A percentile compares a stretch with the other conserved stretches of the same genome.
Evolutionary conservation across 495 filamentous ascomycete genomes (phyloP).

Genomic region (Tuber magnatum): DNA sequence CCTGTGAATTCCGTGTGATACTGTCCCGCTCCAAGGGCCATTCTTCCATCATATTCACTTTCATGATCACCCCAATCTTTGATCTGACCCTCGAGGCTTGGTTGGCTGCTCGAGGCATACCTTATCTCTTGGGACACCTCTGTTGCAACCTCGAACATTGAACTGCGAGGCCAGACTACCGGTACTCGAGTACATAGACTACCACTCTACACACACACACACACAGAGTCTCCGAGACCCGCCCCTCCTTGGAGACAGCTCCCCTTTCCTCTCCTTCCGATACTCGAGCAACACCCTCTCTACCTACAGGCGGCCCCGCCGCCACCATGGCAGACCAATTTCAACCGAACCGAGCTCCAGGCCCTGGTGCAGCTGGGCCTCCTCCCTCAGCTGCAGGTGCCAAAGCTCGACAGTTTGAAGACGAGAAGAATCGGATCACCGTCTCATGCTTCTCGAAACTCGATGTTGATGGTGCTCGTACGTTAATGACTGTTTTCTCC

Average conservation of each 20-base stretch:
- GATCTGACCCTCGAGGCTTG: neutral
- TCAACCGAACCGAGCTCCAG: slow-evolving; percentile 33
- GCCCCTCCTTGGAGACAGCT: neutral
- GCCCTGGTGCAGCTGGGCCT: slow-evolving; percentile 18
- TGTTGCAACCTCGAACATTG: neutral
- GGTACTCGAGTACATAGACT: too few species aligned
- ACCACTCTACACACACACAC: neutral
- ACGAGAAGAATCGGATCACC: slow-evolving; percentile 88
- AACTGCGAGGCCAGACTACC: neutral
- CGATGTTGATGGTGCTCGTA: slow-evolving; percentile 61
- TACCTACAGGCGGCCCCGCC: neutral
- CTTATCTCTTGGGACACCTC: neutral
- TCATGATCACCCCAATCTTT: neutral
- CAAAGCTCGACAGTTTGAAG: slow-evolving; percentile 85
- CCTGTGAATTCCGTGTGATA: neutral
- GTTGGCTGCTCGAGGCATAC: neutral
- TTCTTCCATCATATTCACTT: neutral
- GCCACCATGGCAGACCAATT: slow-evolving; percentile 34
- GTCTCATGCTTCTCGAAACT: slow-evolving; percentile 85
- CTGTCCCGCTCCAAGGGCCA: neutral
- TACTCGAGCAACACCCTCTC: neutral
- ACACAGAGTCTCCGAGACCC: neutral
- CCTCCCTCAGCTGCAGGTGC: slow-evolving; percentile 44
- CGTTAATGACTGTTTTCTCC: slow-evolving; percentile 22
- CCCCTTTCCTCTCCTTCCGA: neutral